Evolutionary conservation across 2,329 filamentous ascomycete genomes (phyloP).

Genomic region (Ceratocystis lukuohia): DNA sequence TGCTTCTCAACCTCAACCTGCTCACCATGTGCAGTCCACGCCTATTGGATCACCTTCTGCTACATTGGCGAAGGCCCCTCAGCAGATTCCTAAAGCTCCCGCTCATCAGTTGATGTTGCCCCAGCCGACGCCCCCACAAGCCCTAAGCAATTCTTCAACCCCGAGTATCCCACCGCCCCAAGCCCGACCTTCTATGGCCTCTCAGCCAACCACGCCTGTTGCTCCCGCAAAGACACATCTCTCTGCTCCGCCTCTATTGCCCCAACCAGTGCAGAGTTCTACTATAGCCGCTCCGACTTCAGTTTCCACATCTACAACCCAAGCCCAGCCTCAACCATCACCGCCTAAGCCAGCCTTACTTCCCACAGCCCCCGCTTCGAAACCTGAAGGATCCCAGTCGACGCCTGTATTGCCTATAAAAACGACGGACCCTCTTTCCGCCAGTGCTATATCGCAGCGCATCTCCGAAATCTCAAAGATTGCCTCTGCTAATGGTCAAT

Average conservation of each 20-base stretch:
- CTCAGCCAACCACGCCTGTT: neutral
- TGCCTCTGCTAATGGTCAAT: constrained; percentile 21
- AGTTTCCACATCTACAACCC: neutral
- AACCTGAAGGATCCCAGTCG: neutral
- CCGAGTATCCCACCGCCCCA: constrained; percentile 4
- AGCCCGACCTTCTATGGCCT: neutral
- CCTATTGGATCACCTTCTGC: neutral
- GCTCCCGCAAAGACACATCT: neutral
- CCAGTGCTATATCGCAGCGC: constrained; percentile 16
- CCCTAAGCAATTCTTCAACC: neutral
- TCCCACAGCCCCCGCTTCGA: neutral
- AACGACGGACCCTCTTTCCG: constrained; percentile 15
- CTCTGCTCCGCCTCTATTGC: neutral
- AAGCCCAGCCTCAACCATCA: neutral
- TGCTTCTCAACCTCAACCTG: neutral
- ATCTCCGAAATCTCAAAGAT: constrained; percentile 19
- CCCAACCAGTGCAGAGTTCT: constrained; percentile 3
- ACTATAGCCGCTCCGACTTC: neutral
- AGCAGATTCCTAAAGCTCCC: constrained; percentile 3
- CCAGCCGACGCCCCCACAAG: constrained; percentile 9
- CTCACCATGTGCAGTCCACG: neutral
- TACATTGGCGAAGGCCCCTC: neutral
- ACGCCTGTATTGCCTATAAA: constrained; percentile 1
- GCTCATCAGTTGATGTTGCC: constrained; percentile 12
- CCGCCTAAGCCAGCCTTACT: neutral